Conservation (phyloP, 306 rosid species). For the Lathyrus oleraceus region DNA sequence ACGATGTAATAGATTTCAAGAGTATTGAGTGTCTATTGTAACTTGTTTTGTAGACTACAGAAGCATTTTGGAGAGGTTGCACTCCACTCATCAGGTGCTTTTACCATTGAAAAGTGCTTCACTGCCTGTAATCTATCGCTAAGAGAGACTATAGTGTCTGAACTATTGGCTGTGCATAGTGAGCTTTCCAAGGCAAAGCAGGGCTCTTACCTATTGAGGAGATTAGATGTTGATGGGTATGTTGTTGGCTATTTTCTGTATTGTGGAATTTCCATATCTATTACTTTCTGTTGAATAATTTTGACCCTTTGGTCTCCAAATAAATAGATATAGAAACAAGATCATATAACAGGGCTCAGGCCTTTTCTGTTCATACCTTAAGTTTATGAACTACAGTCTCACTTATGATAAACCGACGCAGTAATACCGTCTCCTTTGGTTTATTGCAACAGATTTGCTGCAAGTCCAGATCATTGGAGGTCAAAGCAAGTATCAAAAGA, state of each 20-base stretch:
- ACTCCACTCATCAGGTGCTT: conserved; percentile 67
- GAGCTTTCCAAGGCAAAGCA: conserved; percentile 87
- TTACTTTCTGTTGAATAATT: conserved; percentile 1
- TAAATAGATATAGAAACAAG: not conserved
- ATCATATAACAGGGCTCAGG: not conserved
- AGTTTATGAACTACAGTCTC: conserved; percentile 15
- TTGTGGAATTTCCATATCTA: conserved; percentile 32
- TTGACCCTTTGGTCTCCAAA: conserved; percentile 1
- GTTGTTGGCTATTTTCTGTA: conserved; percentile 31
- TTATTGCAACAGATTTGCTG: conserved; percentile 60
- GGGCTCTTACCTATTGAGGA: conserved; percentile 79
- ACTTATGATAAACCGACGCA: not conserved
- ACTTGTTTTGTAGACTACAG: conserved; percentile 61
- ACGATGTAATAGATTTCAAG: conserved; percentile 8
- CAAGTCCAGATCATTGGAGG: conserved; percentile 88
- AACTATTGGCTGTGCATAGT: conserved; percentile 58
- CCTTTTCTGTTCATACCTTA: conserved; percentile 1
- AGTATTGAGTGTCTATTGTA: conserved; percentile 25
- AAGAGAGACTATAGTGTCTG: conserved; percentile 81
- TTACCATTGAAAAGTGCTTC: conserved; percentile 81
- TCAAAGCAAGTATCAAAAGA: conserved; percentile 78
- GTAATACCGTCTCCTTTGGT: conserved; percentile 32
- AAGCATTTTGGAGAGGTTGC: conserved; percentile 84
- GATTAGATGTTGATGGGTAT: conserved; percentile 83
- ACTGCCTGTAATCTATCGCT: conserved; percentile 62